These are phyloP conservation scores for Quercus alba DNA, from an alignment of 306 rosid species.

Conservation along the genomic window DNA sequence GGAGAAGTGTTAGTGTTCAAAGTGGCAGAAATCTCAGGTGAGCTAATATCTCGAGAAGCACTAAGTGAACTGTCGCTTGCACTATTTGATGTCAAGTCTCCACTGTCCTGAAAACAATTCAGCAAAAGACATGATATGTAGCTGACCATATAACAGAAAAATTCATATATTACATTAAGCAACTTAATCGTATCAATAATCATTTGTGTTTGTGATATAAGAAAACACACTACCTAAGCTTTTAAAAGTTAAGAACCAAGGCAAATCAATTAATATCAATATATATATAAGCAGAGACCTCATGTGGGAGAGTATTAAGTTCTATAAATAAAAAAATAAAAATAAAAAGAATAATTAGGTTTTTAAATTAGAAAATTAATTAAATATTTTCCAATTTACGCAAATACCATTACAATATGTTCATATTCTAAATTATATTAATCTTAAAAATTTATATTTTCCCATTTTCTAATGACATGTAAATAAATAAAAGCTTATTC, in stretches of 20 bases:
- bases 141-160: conserved; percentile 18
- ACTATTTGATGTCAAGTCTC: conserved; percentile 78
- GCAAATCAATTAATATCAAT: not conserved
- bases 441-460: too few species aligned
- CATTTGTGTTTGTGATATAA: too few species aligned
- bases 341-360: too few species aligned
- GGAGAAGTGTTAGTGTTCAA: conserved; percentile 58
- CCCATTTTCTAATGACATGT: too few species aligned
- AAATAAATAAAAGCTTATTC: too few species aligned
- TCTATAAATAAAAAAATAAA: too few species aligned
- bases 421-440: too few species aligned
- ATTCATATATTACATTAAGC: not conserved
- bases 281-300: too few species aligned
- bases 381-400: too few species aligned
- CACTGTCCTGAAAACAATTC: conserved; percentile 71
- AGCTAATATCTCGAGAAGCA: conserved; percentile 57
- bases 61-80: conserved; percentile 77
- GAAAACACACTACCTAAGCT: not conserved
- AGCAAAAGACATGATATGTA: conserved; percentile 29
- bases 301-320: too few species aligned
- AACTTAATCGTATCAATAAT: not conserved
- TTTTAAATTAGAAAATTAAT: too few species aligned
- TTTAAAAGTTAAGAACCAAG: not conserved
- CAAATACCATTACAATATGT: too few species aligned
- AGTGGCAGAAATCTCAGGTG: conserved; percentile 69